phyloP scores from a whole-genome alignment of 2,329 filamentous ascomycete species.

The Botrytis cinerea region DNA sequence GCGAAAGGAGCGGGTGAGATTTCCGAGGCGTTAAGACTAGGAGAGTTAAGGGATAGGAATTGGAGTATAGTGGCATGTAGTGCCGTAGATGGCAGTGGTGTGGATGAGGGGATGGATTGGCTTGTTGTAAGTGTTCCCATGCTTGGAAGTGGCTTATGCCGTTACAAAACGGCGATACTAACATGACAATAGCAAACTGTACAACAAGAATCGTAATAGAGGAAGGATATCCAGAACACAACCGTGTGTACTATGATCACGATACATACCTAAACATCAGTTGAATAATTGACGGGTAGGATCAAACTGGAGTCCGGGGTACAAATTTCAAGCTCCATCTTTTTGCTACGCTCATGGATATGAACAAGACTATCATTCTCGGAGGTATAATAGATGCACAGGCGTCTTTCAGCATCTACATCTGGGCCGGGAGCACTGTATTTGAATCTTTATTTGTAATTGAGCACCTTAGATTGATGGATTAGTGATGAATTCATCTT shows the following conservation, averaged over 20 bases:
- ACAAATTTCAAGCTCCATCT: not conserved
- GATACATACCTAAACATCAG: conserved; percentile 12
- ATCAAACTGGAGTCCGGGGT: conserved; percentile 8
- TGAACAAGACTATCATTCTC: not conserved
- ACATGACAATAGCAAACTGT: conserved; percentile 41
- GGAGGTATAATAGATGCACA: not conserved
- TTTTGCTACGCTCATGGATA: not conserved
- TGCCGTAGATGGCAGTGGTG: conserved; percentile 90
- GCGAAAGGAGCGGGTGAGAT: conserved; percentile 97
- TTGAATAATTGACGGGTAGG: conserved; percentile 16
- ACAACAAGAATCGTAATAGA: conserved; percentile 36
- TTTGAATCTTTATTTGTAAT: conserved; percentile 14
- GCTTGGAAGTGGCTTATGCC: not conserved
- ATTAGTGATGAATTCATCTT: conserved; percentile 7
- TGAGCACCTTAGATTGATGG: conserved; percentile 12
- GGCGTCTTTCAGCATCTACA: not conserved
- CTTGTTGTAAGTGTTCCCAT: conserved; percentile 56
- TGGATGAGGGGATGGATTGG: conserved; percentile 99
- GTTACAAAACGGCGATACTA: conserved; percentile 16
- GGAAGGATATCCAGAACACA: conserved; percentile 16
- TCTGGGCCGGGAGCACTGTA: conserved; percentile 2
- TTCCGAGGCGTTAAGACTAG: conserved; percentile 85
- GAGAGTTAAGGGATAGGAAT: conserved; percentile 91
- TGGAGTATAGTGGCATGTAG: conserved; percentile 99
- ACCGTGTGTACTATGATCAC: conserved; percentile 32